A percentile compares a stretch with the other conserved stretches of the same genome.
Evolutionary conservation across 1,139 yeast species (phyloP).

Genomic region (Martiniozyma asiatica): DNA sequence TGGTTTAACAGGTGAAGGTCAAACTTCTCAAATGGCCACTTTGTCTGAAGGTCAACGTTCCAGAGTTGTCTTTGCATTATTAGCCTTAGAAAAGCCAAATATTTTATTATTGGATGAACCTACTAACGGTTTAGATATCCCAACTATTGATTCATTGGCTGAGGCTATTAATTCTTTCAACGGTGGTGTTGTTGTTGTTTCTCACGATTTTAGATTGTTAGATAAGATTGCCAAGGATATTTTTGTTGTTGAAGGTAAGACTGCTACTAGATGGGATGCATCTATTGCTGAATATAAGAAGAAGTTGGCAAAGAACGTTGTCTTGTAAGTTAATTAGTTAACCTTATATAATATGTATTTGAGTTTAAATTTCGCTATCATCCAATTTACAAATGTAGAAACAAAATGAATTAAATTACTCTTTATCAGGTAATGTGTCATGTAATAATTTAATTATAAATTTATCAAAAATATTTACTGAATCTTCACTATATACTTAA

Average conservation of each 20-base stretch:
- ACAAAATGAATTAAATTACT: too few relatives aligned
- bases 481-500: conserved; percentile 1
- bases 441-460: not conserved
- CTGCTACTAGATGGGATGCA: conserved; percentile 95
- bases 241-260: conserved; percentile 87
- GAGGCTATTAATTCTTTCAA: conserved; percentile 88
- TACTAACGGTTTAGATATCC: conserved; percentile 97
- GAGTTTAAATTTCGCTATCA: too few relatives aligned
- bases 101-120: too few relatives aligned
- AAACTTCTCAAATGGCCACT: conserved; percentile 97
- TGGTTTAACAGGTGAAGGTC: conserved; percentile 98
- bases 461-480: too few relatives aligned
- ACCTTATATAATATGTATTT: too few relatives aligned
- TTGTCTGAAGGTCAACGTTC: conserved; percentile 98
- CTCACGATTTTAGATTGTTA: conserved; percentile 97
- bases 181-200: conserved; percentile 97
- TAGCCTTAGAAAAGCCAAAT: conserved; percentile 93
- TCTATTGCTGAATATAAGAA: conserved; percentile 83
- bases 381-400: too few relatives aligned
- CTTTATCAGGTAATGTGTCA: conserved; percentile 4
- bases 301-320: conserved; percentile 82
- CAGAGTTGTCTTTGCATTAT: conserved; percentile 91
- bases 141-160: conserved; percentile 95
- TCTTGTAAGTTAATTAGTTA: conserved; percentile 31
- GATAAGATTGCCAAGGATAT: conserved; percentile 97